phyloP scores from a whole-genome alignment of 208 protist genomes.

The Trypanosoma caninum region DNA sequence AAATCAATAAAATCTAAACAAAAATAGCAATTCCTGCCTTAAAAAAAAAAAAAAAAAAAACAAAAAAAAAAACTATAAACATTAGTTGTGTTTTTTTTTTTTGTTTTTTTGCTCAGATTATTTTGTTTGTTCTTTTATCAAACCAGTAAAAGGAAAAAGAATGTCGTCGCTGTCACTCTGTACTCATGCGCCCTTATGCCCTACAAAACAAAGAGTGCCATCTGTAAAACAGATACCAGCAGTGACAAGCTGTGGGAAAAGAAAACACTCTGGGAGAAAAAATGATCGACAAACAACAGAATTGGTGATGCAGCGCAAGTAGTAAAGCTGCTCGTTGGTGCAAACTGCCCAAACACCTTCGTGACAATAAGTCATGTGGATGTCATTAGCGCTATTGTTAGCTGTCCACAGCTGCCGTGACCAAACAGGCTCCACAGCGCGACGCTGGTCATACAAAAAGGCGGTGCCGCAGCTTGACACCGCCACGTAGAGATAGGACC shows the following conservation, averaged over 20 bases:
- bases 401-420: not conserved
- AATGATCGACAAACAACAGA: conserved; percentile 13
- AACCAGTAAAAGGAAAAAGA: not conserved
- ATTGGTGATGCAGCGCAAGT: conserved; percentile 12
- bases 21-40: not conserved
- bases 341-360: conserved; percentile 9
- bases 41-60: conserved; percentile 11
- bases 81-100: conserved; percentile 12
- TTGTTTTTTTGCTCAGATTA: not conserved
- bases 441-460: conserved; percentile 22
- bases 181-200: not conserved
- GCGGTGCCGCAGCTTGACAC: conserved; percentile 10
- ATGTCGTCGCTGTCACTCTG: not conserved
- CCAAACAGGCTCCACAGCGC: conserved; percentile 17
- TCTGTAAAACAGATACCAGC: conserved; percentile 11
- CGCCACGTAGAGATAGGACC: not conserved
- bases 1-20: too few species aligned
- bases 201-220: conserved; percentile 14
- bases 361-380: conserved; percentile 3
- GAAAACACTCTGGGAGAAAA: not conserved
- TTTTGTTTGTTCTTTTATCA: conserved; percentile 3
- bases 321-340: not conserved
- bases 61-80: not conserved
- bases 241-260: not conserved
- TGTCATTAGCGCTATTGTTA: not conserved